Evolutionary conservation across 495 filamentous ascomycete species (phyloP), one percentile per base, ranked within the genome.

Genomic region (Hypomontagnella monticulosa): DNA sequence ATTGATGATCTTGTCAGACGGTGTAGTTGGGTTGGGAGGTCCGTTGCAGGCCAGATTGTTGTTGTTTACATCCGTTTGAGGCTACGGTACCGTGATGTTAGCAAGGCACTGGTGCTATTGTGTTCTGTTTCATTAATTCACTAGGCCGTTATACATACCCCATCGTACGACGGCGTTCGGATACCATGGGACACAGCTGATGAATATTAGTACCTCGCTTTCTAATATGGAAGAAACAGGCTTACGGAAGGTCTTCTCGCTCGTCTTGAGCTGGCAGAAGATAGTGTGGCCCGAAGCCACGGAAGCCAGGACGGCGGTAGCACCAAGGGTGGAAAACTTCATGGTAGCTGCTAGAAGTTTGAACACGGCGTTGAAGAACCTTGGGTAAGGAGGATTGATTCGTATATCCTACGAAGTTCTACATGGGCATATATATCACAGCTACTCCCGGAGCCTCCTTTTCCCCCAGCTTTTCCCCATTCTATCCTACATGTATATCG

Each of bases 1-100:
- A 8, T 77, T 76, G 61, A 85, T 81, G 67, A 84, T 73, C 38
- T 78, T 66, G 15, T 65, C 50, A 1, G 79, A 80, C 9, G 79
- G 70, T 19, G 61, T 77, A 4, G 76, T 83, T 3, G 83, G 82
- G 63, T 87, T 86, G 4, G 84, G 81, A 0, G 81, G 79, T 3
- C 84, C 83, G 57, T 87, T 86, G 78, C 84, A 86, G 38, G 80
- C 81, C 52, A 86, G 65, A 51, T 80, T 75, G 52, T 76, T 71
- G 33, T 75, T 79, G 20, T 70, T 79, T 7, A 87, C 84, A 57
- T 87, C 79, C 3, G 72, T 78, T 73, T 84, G 84, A 12, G 84
- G 84, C 76, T 71, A 19, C 9, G 4, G 12, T 1, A 0, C 34
- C 2, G 0, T 11, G 9, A 11, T n/a, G 40, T 71, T 52, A 60